Base-by-base conservation (phyloP, 2,329 filamentous ascomycete genomes). In the Hypoxylon sp. region DNA sequence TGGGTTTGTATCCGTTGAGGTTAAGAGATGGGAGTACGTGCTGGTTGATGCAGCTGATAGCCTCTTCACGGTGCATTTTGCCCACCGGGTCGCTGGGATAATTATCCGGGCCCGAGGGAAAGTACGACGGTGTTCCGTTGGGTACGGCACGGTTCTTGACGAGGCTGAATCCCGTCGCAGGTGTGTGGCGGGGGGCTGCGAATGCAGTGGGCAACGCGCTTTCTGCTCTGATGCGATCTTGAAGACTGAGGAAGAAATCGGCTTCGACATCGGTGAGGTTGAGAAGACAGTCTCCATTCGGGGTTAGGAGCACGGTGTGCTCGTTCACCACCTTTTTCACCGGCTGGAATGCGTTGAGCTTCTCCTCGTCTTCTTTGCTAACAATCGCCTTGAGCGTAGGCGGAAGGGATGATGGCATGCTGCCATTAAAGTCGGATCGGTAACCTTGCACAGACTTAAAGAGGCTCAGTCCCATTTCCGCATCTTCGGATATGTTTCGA, bases 281-380 rank as follows among this genome's bases (percentile, higher is more conserved):
- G 58, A 87, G 84, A n/a, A 93, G 77, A 66, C 88, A 89, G 56
- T 90, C 86, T 7, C 89, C 89, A 55, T 88, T 85, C 0, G 89
- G 87, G 0, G 89, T 91, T 42, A 92, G 82, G 60, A 92, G 79
- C 57, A 89, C 84, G 17, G 87, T 80, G 67, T 81, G 79, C 46
- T 83, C 84, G 55, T 88, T 84, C 2, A 84, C 75, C 27, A 84
- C 71, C 67, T 87, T 87, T 52, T 78, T 80, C 6, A 88, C 81
- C 7, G 82, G 74, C 53, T 78, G 76, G 36, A 83, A 84, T 2
- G 77, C 73, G n/a, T 78, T 73, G 5, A 87, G 74, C 2, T 74
- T 68, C 9, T 75, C 72, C 20, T 84, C 77, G 54, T 88, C 84
- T 34, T 83, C 76, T 31, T 78, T 74, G 1, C 71, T 76, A 26